Percentiles rank a stretch among this genome's conserved stretches.
phyloP scores from a whole-genome alignment of 1,284 basidiomycete species.

The Sphagnurus paluster region DNA sequence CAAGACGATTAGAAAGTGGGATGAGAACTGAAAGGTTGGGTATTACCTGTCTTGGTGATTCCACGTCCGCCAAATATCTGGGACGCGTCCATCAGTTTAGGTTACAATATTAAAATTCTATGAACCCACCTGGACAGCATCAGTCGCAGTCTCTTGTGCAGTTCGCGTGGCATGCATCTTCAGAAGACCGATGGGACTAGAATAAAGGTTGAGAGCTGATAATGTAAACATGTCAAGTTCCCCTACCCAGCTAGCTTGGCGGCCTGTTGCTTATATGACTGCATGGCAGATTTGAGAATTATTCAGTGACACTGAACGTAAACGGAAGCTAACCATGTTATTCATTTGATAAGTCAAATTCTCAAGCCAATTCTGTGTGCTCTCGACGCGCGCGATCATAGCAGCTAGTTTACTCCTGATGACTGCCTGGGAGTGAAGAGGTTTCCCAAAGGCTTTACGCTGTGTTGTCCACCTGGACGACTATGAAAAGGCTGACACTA shows the following conservation, averaged over 20 bases:
- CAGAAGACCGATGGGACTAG: conserved; percentile 74
- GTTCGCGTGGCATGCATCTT: conserved; percentile 72
- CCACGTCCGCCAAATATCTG: conserved; percentile 82
- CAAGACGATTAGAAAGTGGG: conserved; percentile 37
- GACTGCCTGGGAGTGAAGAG: conserved; percentile 80
- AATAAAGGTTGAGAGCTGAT: conserved; percentile 6
- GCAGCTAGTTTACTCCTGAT: conserved; percentile 82
- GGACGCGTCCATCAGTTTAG: background rate
- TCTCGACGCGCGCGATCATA: conserved; percentile 84
- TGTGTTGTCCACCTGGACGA: conserved; percentile 67
- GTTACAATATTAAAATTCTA: conserved; percentile 5
- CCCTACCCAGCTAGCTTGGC: conserved; percentile 61
- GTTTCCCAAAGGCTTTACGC: conserved; percentile 85
- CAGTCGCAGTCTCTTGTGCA: conserved; percentile 73
- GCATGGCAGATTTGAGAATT: background rate
- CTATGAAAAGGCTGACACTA: conserved; percentile 3
- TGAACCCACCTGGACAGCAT: conserved; percentile 68
- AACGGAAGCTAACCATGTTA: conserved; percentile 61
- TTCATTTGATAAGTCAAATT: conserved; percentile 91
- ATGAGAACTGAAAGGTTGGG: background rate
- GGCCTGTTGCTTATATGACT: conserved; percentile 59
- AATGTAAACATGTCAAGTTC: background rate
- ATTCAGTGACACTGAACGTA: conserved; percentile 3
- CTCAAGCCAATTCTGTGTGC: conserved; percentile 84
- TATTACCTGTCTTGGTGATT: conserved; percentile 65